phyloP scores from a whole-genome alignment of 2,329 filamentous ascomycete genomes.

The Fusarium sp. region DNA sequence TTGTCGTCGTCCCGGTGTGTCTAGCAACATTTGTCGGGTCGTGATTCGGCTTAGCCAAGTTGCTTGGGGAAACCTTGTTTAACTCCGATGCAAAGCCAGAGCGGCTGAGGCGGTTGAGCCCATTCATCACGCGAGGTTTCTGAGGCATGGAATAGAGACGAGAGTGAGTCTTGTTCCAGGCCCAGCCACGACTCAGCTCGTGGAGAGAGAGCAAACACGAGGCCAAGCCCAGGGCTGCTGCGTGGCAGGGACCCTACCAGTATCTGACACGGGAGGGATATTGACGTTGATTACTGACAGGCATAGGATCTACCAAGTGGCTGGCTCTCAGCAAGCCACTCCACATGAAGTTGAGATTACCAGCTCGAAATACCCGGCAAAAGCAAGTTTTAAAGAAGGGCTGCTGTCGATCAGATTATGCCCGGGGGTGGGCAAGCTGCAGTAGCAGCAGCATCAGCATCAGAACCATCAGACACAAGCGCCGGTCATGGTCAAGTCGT shows the following conservation, averaged over 20 bases:
- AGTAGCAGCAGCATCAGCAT: not conserved
- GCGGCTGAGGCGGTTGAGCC: slow-evolving; percentile 14
- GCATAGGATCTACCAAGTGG: not conserved
- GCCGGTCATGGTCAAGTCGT: not conserved
- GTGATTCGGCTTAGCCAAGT: not conserved
- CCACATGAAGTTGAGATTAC: not conserved
- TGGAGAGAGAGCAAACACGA: not conserved
- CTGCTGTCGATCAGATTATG: not conserved
- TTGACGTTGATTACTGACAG: not conserved
- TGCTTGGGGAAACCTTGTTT: not conserved
- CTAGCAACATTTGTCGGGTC: not conserved
- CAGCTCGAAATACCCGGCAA: not conserved
- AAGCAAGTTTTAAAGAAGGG: not conserved
- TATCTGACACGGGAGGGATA: not conserved
- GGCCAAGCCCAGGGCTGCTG: not conserved
- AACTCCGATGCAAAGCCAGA: not conserved
- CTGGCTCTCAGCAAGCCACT: not conserved
- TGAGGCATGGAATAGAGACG: not conserved
- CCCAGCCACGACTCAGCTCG: not conserved
- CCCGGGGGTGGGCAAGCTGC: not conserved
- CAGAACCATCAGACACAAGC: not conserved
- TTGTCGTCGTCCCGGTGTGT: not conserved
- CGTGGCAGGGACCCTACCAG: not conserved
- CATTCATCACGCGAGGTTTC: not conserved
- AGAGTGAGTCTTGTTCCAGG: not conserved